phyloP scores from a whole-genome alignment of 2,329 filamentous ascomycete species.

The Penicillium sp. region DNA sequence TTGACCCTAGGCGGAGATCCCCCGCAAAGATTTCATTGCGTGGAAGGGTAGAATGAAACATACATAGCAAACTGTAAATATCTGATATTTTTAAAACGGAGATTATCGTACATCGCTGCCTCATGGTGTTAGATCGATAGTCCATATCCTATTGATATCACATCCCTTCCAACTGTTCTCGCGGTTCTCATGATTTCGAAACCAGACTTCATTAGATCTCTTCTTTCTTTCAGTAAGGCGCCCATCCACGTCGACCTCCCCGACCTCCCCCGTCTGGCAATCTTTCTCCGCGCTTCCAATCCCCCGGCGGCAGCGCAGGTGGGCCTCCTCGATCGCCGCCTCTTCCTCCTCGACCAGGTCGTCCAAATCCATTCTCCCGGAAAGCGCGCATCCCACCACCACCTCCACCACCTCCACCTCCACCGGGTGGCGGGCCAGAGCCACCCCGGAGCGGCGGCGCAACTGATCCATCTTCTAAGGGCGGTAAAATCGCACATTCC shows the following conservation, averaged over 20 bases:
- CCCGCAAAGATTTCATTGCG: too few species aligned
- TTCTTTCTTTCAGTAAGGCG: constrained; percentile 37
- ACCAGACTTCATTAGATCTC: neutral
- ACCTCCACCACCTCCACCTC: constrained; percentile 37
- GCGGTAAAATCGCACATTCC: constrained; percentile 78
- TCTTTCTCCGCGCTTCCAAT: constrained; percentile 56
- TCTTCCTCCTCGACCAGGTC: constrained; percentile 46
- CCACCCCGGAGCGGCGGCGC: constrained; percentile 52
- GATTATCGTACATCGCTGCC: constrained; percentile 18
- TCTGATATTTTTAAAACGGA: constrained; percentile 4
- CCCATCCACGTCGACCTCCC: constrained; percentile 46
- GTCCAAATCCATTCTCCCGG: constrained; percentile 52
- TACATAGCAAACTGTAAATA: neutral
- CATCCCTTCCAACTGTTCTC: neutral
- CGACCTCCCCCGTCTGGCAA: constrained; percentile 42
- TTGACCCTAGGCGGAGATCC: too few species aligned
- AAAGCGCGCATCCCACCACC: constrained; percentile 47
- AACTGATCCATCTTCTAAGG: constrained; percentile 73
- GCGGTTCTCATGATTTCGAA: neutral
- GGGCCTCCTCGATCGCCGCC: constrained; percentile 48
- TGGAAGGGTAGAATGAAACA: too few species aligned
- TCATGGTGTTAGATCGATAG: too few species aligned
- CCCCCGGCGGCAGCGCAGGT: constrained; percentile 36
- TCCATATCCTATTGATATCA: too few species aligned
- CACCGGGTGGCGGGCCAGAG: constrained; percentile 40